Conservation (phyloP, 1,284 basidiomycete genomes). For the Sparassis latifolia region DNA sequence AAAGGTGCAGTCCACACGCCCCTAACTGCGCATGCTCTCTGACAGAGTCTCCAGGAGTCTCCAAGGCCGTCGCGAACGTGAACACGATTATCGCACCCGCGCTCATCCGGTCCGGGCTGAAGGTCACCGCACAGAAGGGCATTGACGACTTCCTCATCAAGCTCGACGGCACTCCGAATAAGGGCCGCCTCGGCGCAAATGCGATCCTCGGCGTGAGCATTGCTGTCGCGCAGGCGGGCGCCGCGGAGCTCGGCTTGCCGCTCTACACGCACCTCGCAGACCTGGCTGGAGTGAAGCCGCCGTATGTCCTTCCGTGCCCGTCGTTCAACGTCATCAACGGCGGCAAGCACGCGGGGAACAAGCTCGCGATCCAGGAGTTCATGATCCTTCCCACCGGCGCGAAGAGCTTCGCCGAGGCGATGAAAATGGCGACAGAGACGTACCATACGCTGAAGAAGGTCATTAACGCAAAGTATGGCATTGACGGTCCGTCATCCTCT, state of each 20-base stretch:
- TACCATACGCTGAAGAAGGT: slow-evolving; percentile 99
- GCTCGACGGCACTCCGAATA: slow-evolving; percentile 96
- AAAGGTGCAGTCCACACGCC: slow-evolving; percentile 58
- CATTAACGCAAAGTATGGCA: slow-evolving; percentile 98
- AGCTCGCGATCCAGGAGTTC: slow-evolving; percentile 99
- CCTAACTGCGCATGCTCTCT: neutral
- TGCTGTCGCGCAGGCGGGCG: slow-evolving; percentile 91
- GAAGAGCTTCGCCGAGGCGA: slow-evolving; percentile 87
- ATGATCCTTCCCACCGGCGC: slow-evolving; percentile 98
- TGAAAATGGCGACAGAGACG: slow-evolving; percentile 98
- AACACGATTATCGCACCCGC: slow-evolving; percentile 89
- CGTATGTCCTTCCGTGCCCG: slow-evolving; percentile 87
- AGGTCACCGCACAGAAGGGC: slow-evolving; percentile 91
- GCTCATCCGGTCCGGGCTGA: slow-evolving; percentile 82
- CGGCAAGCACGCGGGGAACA: slow-evolving; percentile 99
- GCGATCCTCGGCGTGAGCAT: slow-evolving; percentile 99
- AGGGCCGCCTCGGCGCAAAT: slow-evolving; percentile 99
- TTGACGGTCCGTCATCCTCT: slow-evolving; percentile 63
- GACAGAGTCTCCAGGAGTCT: slow-evolving; percentile 57
- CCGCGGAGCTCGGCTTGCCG: slow-evolving; percentile 89
- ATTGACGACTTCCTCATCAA: slow-evolving; percentile 99
- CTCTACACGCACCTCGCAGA: slow-evolving; percentile 97
- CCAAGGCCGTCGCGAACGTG: slow-evolving; percentile 93
- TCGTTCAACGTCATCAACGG: slow-evolving; percentile 99
- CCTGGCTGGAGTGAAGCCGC: slow-evolving; percentile 90